Evolutionary conservation across 805 yeast genomes (phyloP).

Genomic region (Candida endomychidarum): DNA sequence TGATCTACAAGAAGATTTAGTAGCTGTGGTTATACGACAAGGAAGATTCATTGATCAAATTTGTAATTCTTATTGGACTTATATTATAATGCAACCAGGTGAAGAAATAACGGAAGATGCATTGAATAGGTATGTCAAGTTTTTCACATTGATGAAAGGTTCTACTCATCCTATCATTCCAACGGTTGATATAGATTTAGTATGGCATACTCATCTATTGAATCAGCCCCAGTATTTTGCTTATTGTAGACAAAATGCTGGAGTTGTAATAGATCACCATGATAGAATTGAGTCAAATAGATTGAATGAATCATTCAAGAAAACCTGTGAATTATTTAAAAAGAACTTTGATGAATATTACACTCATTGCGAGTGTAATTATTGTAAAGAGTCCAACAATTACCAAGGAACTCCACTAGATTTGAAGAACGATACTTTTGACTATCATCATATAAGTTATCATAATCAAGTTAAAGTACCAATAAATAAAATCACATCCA

Average conservation of each 20-base stretch:
- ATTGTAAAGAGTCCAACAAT: not conserved
- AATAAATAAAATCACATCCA: not conserved
- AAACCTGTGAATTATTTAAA: slow-evolving; percentile 12
- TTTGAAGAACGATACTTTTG: no score
- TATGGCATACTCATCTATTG: slow-evolving; percentile 12
- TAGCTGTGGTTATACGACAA: slow-evolving; percentile 26
- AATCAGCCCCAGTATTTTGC: slow-evolving; percentile 1
- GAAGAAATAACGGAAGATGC: slow-evolving; percentile 13
- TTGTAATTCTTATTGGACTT: not conserved
- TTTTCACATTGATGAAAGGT: slow-evolving; percentile 13
- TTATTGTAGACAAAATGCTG: slow-evolving; percentile 4
- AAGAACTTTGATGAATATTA: not conserved
- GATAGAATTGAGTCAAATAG: slow-evolving; percentile 24
- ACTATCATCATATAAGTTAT: slow-evolving; percentile 1
- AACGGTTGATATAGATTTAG: slow-evolving; percentile 10
- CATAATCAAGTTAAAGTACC: slow-evolving; percentile 1
- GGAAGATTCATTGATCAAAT: slow-evolving; percentile 23
- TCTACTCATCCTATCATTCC: slow-evolving; percentile 8
- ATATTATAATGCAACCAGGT: not conserved
- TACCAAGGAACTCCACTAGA: no score
- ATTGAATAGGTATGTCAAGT: slow-evolving; percentile 19
- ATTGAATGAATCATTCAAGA: slow-evolving; percentile 18
- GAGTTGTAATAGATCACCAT: slow-evolving; percentile 17
- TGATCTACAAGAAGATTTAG: slow-evolving; percentile 19
- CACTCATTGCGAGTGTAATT: slow-evolving; percentile 1